phyloP scores from a whole-genome alignment of 1,139 yeast species.

The Suhomyces bolitotheri region DNA sequence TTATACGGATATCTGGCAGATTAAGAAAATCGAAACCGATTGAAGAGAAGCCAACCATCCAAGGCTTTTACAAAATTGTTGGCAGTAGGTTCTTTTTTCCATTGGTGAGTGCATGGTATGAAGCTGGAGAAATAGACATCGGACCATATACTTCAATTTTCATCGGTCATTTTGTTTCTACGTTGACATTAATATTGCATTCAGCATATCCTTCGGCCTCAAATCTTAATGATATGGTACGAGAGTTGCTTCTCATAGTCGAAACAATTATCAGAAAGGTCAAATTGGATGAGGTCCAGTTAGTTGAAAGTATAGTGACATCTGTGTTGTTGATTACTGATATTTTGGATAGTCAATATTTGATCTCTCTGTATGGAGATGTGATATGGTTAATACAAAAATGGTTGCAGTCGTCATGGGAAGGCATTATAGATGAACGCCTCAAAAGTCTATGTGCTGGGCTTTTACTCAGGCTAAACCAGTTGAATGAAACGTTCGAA shows the following conservation, averaged over 20 bases:
- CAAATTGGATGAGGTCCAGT: constrained; percentile 31
- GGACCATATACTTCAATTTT: constrained; percentile 59
- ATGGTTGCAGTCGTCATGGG: constrained; percentile 50
- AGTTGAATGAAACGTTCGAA: constrained; percentile 19
- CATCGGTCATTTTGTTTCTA: constrained; percentile 58
- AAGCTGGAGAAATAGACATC: constrained; percentile 43
- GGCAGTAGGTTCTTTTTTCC: constrained; percentile 56
- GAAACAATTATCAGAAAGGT: constrained; percentile 26
- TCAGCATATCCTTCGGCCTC: constrained; percentile 56
- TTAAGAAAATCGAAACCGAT: constrained; percentile 22
- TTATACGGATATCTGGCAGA: constrained; percentile 50
- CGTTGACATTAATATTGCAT: constrained; percentile 56
- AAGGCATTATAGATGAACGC: constrained; percentile 44
- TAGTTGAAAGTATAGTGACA: constrained; percentile 49
- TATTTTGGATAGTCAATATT: constrained; percentile 38
- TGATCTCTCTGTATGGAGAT: constrained; percentile 29
- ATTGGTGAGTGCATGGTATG: constrained; percentile 55
- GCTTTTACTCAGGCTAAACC: constrained; percentile 40
- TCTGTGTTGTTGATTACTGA: constrained; percentile 50
- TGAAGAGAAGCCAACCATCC: constrained; percentile 18
- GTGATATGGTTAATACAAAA: constrained; percentile 35
- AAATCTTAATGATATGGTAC: constrained; percentile 56
- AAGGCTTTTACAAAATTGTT: constrained; percentile 47
- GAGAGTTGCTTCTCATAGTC: constrained; percentile 49
- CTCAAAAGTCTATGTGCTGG: constrained; percentile 54